phyloP scores from a whole-genome alignment of 495 filamentous ascomycete species.

The Xylaria flabelliformis region DNA sequence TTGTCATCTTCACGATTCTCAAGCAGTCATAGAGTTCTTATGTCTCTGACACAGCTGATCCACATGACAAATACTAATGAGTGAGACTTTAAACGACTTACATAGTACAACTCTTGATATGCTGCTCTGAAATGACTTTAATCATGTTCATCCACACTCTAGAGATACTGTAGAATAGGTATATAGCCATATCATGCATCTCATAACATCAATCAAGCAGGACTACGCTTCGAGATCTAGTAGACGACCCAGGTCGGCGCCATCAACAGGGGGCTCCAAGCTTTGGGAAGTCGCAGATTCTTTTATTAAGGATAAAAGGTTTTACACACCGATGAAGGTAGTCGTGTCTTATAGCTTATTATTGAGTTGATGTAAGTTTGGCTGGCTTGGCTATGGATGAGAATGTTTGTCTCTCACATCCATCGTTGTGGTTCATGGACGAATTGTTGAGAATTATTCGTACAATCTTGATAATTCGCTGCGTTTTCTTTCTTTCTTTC shows the following conservation, averaged over 20 bases:
- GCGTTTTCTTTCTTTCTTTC: too few relatives aligned
- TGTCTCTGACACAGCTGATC: too few relatives aligned
- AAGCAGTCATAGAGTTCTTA: too few relatives aligned
- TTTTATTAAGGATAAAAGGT: constrained; percentile 43
- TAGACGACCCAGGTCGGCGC: constrained; percentile 39
- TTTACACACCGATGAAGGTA: not conserved
- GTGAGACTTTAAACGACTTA: too few relatives aligned
- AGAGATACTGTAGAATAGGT: too few relatives aligned
- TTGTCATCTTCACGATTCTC: too few relatives aligned
- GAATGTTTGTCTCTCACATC: too few relatives aligned
- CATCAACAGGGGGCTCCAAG: constrained; percentile 48
- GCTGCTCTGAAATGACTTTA: too few relatives aligned
- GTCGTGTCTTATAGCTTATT: not conserved
- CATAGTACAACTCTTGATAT: too few relatives aligned
- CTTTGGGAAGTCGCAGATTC: constrained; percentile 50
- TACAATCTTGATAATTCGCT: not conserved
- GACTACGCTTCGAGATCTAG: constrained; percentile 35
- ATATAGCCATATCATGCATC: constrained; percentile 32
- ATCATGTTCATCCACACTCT: too few relatives aligned
- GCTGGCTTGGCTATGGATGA: constrained; percentile 29
- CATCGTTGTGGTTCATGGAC: not conserved
- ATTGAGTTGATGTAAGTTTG: constrained; percentile 15
- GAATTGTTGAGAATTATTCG: not conserved
- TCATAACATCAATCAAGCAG: constrained; percentile 29
- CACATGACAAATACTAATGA: too few relatives aligned